phyloP scores from a whole-genome alignment of 306 rosid species.

The Dryas alaskensis region DNA sequence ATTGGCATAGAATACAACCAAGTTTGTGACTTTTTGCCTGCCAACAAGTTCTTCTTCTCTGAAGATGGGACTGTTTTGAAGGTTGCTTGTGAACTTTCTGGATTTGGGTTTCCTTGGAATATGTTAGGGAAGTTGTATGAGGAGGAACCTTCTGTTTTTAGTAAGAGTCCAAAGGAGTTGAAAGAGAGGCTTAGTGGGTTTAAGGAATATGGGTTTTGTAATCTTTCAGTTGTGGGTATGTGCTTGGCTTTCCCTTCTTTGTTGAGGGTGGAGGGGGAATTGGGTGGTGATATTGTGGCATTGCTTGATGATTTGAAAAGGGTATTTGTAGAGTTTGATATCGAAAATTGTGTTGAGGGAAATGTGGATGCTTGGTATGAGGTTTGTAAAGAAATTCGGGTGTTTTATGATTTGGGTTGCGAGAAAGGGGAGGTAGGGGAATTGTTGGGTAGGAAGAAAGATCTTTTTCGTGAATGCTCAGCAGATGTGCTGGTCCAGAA shows the following conservation, averaged over 20 bases:
- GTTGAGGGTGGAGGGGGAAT: constrained; percentile 31
- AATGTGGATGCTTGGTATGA: constrained; percentile 58
- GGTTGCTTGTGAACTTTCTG: constrained; percentile 57
- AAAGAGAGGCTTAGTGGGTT: constrained; percentile 41
- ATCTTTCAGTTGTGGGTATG: constrained; percentile 51
- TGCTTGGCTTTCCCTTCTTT: constrained; percentile 72
- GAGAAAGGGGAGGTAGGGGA: constrained; percentile 42
- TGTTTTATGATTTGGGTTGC: constrained; percentile 58
- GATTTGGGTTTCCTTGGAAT: constrained; percentile 82
- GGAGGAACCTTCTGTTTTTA: constrained; percentile 47
- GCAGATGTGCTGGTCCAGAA: constrained; percentile 48
- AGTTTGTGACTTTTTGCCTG: constrained; percentile 40
- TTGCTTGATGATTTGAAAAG: constrained; percentile 48
- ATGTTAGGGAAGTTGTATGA: constrained; percentile 54
- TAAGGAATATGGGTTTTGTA: constrained; percentile 48
- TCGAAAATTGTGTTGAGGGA: constrained; percentile 49
- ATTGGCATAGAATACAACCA: constrained; percentile 53
- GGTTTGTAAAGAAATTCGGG: constrained; percentile 52
- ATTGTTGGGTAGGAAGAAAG: constrained; percentile 43
- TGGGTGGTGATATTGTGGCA: constrained; percentile 29
- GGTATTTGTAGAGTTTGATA: constrained; percentile 47
- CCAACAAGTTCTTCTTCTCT: constrained; percentile 58
- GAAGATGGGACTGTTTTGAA: constrained; percentile 54
- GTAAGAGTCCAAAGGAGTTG: constrained; percentile 32
- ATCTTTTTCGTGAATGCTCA: constrained; percentile 41